Conservation (phyloP, 1,139 yeast species). For the Magnusiomyces tetraspermus region DNA sequence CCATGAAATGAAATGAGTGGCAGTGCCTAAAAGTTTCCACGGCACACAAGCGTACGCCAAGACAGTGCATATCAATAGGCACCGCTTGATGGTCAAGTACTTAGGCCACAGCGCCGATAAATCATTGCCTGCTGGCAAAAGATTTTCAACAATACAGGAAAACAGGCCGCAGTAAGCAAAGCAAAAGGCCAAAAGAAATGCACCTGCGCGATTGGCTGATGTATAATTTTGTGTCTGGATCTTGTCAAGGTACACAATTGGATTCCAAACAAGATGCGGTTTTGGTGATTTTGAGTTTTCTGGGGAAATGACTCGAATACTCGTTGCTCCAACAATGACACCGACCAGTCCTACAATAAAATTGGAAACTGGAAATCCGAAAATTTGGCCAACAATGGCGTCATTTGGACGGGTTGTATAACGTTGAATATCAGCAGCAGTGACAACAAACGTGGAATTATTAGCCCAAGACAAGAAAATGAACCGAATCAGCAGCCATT, state of each 20-base stretch:
- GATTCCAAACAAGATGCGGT: slow-evolving; percentile 46
- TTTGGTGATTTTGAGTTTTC: background rate
- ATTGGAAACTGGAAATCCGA: slow-evolving; percentile 63
- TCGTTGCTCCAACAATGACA: slow-evolving; percentile 65
- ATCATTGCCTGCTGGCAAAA: slow-evolving; percentile 53
- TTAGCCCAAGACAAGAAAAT: slow-evolving; percentile 64
- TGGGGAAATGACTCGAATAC: slow-evolving; percentile 43
- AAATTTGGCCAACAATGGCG: slow-evolving; percentile 41
- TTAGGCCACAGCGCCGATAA: slow-evolving; percentile 46
- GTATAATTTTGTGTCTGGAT: slow-evolving; percentile 7
- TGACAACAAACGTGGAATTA: slow-evolving; percentile 66
- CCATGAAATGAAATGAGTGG: slow-evolving; percentile 61
- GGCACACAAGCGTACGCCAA: slow-evolving; percentile 37
- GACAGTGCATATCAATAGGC: slow-evolving; percentile 22
- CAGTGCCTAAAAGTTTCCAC: slow-evolving; percentile 61
- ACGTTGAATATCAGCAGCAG: slow-evolving; percentile 74
- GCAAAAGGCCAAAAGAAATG: slow-evolving; percentile 55
- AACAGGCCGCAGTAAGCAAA: slow-evolving; percentile 38
- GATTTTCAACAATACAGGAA: slow-evolving; percentile 45
- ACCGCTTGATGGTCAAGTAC: slow-evolving; percentile 43
- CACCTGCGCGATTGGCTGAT: slow-evolving; percentile 62
- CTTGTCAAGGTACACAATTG: slow-evolving; percentile 15
- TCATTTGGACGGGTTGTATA: slow-evolving; percentile 48
- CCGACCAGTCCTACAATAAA: slow-evolving; percentile 67
- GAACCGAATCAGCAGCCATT: slow-evolving; percentile 65